A percentile compares a stretch with the other conserved stretches of the same genome.
Conservation (phyloP, 345 rosid species). For the Tarenaya hassleriana region DNA sequence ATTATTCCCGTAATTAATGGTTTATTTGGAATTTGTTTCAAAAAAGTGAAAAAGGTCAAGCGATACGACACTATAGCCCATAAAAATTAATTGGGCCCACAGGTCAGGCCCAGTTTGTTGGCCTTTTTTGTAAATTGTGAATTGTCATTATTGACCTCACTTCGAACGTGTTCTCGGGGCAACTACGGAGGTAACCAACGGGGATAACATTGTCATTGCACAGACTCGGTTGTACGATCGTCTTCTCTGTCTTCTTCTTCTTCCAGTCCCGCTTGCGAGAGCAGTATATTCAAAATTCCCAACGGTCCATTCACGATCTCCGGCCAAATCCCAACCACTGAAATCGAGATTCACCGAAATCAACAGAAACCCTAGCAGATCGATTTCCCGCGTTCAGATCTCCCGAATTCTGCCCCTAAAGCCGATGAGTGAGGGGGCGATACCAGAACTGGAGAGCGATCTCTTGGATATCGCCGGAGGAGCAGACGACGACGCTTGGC, state of each 20-base stretch:
- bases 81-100: background rate
- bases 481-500: conserved; percentile 48
- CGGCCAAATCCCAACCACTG: background rate
- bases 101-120: background rate
- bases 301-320: conserved; percentile 2
- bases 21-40: no score
- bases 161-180: background rate
- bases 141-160: background rate
- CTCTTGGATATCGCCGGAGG: conserved; percentile 60
- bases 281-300: conserved; percentile 21
- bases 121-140: no score
- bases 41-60: no score
- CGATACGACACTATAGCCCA: conserved; percentile 4
- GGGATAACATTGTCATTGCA: conserved; percentile 6
- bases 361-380: background rate
- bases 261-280: conserved; percentile 27
- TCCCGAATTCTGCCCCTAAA: conserved; percentile 2
- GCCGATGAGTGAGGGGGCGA: background rate
- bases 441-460: conserved; percentile 49
- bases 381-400: conserved; percentile 19
- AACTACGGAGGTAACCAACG: background rate
- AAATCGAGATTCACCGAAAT: background rate
- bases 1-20: no score
- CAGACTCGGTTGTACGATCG: conserved; percentile 4
- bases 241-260: conserved; percentile 16